These are phyloP conservation scores for Pseudonitzschia multiseries DNA, from an alignment of 108 stramenopile species.

Conservation along the genomic window DNA sequence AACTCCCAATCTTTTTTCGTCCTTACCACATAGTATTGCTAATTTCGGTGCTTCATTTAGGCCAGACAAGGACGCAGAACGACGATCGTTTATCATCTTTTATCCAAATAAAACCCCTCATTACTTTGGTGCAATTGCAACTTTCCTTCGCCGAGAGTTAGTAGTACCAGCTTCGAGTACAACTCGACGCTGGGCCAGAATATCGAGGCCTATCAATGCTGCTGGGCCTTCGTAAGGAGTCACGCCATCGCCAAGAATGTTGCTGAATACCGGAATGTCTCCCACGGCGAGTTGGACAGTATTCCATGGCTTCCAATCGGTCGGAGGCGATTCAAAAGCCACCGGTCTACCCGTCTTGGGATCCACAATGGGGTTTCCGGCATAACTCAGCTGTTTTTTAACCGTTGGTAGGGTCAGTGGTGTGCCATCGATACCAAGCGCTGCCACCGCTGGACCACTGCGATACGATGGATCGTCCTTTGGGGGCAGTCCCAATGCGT, in stretches of 20 bases:
- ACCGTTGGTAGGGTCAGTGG: conserved; percentile 53
- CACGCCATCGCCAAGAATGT: conserved; percentile 65
- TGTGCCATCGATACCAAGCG: conserved; percentile 70
- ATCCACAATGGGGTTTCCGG: conserved; percentile 49
- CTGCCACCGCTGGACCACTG: conserved; percentile 49
- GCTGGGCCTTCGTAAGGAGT: conserved; percentile 68
- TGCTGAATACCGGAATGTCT: conserved; percentile 70
- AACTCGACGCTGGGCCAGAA: conserved; percentile 70
- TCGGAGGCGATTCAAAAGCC: conserved; percentile 56
- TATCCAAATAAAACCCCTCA: too few species aligned
- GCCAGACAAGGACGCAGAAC: too few species aligned
- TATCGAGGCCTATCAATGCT: conserved; percentile 71
- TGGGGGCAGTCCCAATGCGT: conserved; percentile 55
- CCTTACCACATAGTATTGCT: too few species aligned
- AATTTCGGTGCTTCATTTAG: not conserved
- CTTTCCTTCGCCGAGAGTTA: conserved; percentile 35
- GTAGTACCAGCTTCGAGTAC: conserved; percentile 64
- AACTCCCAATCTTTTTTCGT: too few species aligned
- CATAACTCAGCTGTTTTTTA: conserved; percentile 48
- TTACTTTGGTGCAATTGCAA: conserved; percentile 25
- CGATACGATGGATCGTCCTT: conserved; percentile 48
- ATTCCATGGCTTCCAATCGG: conserved; percentile 67
- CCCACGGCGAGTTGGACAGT: conserved; percentile 57
- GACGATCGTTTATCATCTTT: too few species aligned
- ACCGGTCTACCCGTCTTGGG: conserved; percentile 27